Base-by-base conservation (phyloP, 345 rosid species). In the Populus alba region DNA sequence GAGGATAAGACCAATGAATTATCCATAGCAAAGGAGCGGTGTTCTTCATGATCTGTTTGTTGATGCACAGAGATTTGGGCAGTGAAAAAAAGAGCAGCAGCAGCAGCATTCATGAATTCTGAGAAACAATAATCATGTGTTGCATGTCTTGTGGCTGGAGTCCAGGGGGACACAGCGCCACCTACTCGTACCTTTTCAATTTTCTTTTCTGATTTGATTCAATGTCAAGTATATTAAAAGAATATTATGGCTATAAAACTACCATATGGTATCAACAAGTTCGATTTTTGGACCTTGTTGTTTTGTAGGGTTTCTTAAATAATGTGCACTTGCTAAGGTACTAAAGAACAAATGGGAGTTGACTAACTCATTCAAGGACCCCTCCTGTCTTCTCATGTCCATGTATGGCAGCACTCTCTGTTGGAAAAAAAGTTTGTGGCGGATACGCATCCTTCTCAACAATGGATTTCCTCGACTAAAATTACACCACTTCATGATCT, bases 161-260 rank as follows among this genome's bases (percentile, higher is more conserved):
- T 78, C 75, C 23, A 71, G 77, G 90, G 91, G 89, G 83, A 86
- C 90, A 89, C 82, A 66, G 88, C 92, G 91, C 92, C 92, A 87
- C 90, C 90, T 86, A 76, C 71, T 65, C 67, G 72, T 78, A 79
- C 87, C 77, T 79, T 82, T 78, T 2, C 4, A 8, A 8, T 41
- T 72, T 78, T 43, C 39, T n/a, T 33, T 31, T 33, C 5, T 33
- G 51, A 8, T 23, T 57, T 75, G 31, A 29, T 22, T 18, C 51
- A 23, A 33, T 18, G 2, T 29, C 31, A 45, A 39, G 20, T 47
- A 4, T 47, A 15, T 15, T 47, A 5, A 15, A 47, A 47, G 16
- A 15, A 1, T 15, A 47, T 47, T 20, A 47, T 4, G 53, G 53
- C 20, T 47, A 15, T 47, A 47, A 47, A 47, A 47, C 53, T 15